A percentile compares a stretch with the other conserved stretches of the same genome.
Evolutionary conservation across 2,329 filamentous ascomycete species (phyloP).

Genomic region (Pyrenochaeta sp.): DNA sequence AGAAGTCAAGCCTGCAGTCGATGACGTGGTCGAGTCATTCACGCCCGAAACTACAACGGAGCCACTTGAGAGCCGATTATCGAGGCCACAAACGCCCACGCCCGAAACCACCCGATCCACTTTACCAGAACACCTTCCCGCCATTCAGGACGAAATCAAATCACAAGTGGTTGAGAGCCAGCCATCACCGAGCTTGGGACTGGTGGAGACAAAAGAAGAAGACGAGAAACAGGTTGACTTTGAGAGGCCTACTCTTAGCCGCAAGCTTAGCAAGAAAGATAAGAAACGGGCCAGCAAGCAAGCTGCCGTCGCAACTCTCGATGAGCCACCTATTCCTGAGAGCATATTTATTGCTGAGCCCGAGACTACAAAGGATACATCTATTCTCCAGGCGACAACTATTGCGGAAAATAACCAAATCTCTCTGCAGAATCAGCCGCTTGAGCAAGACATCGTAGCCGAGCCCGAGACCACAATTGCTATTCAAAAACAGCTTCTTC

Average conservation of each 20-base stretch:
- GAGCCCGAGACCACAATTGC: too few species aligned
- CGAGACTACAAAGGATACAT: slow-evolving; percentile 1
- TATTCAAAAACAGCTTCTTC: background rate
- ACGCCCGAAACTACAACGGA: slow-evolving; percentile 19
- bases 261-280: slow-evolving; percentile 46
- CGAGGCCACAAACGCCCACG: slow-evolving; percentile 16
- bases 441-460: too few species aligned
- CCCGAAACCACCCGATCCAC: slow-evolving; percentile 11
- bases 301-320: slow-evolving; percentile 6
- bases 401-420: background rate
- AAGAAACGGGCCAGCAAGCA: slow-evolving; percentile 41
- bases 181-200: slow-evolving; percentile 5
- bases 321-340: slow-evolving; percentile 15
- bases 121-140: background rate
- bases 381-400: background rate
- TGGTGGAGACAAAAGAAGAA: slow-evolving; percentile 2
- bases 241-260: slow-evolving; percentile 27
- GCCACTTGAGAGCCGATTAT: slow-evolving; percentile 29
- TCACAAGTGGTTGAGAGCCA: too few species aligned
- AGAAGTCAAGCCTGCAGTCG: slow-evolving; percentile 1
- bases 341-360: background rate
- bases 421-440: too few species aligned
- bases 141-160: slow-evolving; percentile 3
- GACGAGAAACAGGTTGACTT: slow-evolving; percentile 4
- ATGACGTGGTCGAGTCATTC: slow-evolving; percentile 7